Percentiles rank a stretch among this genome's conserved stretches.
Conservation (phyloP, 2,329 filamentous ascomycete genomes). For the Ramularia endophylla region DNA sequence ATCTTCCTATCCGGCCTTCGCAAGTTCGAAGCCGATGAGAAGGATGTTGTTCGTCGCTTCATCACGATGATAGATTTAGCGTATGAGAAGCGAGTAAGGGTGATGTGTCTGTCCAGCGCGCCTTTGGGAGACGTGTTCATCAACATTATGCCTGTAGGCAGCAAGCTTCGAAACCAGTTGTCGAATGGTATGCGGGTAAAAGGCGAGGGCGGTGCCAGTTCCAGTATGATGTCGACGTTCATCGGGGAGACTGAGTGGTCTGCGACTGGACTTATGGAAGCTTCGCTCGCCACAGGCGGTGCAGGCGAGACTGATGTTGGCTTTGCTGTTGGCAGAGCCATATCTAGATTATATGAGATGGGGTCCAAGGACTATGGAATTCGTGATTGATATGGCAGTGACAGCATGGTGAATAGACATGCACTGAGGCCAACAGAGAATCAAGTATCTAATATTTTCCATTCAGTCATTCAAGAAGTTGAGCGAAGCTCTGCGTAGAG, state of each 20-base stretch:
- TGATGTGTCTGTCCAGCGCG: constrained; percentile 39
- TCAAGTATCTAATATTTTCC: too few relatives aligned
- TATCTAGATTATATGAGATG: constrained; percentile 26
- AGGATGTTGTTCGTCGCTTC: constrained; percentile 63
- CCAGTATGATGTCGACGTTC: constrained; percentile 27
- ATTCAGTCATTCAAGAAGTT: too few relatives aligned
- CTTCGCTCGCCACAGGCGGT: constrained; percentile 23
- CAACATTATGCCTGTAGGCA: constrained; percentile 19
- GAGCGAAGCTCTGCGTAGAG: too few relatives aligned
- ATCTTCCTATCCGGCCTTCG: constrained; percentile 20
- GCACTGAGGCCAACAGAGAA: too few relatives aligned
- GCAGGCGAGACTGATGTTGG: constrained; percentile 27
- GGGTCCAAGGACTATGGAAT: constrained; percentile 16
- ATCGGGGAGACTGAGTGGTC: constrained; percentile 27
- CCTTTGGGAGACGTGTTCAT: constrained; percentile 22
- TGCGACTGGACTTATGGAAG: constrained; percentile 22
- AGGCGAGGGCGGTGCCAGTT: constrained; percentile 23
- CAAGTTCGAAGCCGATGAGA: constrained; percentile 36
- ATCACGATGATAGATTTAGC: constrained; percentile 72
- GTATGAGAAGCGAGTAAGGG: constrained; percentile 68
- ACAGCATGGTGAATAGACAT: too few relatives aligned
- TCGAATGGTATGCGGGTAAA: constrained; percentile 18
- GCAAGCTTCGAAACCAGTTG: constrained; percentile 8
- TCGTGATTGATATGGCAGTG: constrained; percentile 5
- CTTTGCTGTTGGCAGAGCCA: constrained; percentile 24